Conservation (phyloP, 2,329 filamentous ascomycete genomes). For the Magnaporthales sp. region DNA sequence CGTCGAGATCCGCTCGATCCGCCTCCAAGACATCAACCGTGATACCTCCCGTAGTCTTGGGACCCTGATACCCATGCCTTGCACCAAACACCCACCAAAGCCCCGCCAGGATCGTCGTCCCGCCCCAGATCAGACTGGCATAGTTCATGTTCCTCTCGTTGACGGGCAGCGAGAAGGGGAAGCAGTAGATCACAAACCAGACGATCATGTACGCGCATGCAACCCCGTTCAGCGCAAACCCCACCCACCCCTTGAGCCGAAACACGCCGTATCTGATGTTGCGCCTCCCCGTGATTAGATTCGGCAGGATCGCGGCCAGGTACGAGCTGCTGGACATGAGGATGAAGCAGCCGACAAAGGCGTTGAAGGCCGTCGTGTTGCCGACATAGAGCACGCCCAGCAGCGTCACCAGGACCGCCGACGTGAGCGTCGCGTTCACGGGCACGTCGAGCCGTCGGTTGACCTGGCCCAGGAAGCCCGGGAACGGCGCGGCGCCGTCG, state of each 20-base stretch:
- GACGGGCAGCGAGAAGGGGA: constrained; percentile 34
- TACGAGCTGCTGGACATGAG: constrained; percentile 41
- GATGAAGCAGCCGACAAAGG: constrained; percentile 47
- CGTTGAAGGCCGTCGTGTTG: constrained; percentile 57
- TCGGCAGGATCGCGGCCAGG: constrained; percentile 52
- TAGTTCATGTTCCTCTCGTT: constrained; percentile 40
- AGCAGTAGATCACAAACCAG: constrained; percentile 54
- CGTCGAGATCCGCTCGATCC: not conserved
- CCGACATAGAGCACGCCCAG: constrained; percentile 58
- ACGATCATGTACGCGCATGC: constrained; percentile 45
- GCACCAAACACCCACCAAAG: constrained; percentile 28
- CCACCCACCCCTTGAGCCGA: constrained; percentile 31
- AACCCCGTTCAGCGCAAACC: constrained; percentile 35
- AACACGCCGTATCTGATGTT: constrained; percentile 46
- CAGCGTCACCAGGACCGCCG: constrained; percentile 34
- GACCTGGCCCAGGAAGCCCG: constrained; percentile 19
- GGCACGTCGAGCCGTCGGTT: constrained; percentile 23
- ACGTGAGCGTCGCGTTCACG: constrained; percentile 38
- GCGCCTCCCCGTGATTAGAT: constrained; percentile 35
- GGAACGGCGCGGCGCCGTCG: constrained; percentile 9
- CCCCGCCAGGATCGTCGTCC: constrained; percentile 26
- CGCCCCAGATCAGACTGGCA: constrained; percentile 33
- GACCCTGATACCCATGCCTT: not conserved
- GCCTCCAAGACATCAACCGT: not conserved
- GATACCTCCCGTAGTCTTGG: not conserved